Evolutionary conservation across 1,284 basidiomycete species (phyloP).

Genomic region (Marasmius fiardii): DNA sequence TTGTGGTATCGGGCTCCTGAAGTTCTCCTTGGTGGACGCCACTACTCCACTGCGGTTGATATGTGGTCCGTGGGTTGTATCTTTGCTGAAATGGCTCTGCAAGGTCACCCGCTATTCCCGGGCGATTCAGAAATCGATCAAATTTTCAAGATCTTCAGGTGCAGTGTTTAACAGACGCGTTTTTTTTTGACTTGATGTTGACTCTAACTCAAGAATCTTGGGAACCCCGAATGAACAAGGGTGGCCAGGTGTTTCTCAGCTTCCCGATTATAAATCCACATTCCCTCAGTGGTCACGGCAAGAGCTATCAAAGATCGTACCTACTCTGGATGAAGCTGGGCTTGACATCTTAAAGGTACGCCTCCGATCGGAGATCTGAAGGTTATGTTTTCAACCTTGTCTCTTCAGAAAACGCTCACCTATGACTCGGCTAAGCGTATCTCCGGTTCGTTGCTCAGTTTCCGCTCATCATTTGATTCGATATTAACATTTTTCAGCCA

Average conservation of each 20-base stretch:
- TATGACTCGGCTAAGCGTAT: slow-evolving; percentile 96
- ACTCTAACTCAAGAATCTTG: slow-evolving; percentile 60
- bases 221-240: slow-evolving; percentile 92
- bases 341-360: slow-evolving; percentile 77
- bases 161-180: slow-evolving; percentile 18
- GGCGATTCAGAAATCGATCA: slow-evolving; percentile 99
- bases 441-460: slow-evolving; percentile 61
- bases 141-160: slow-evolving; percentile 99
- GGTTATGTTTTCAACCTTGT: neutral
- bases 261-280: slow-evolving; percentile 96
- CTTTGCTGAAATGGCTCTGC: slow-evolving; percentile 90
- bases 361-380: neutral
- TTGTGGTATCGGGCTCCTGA: slow-evolving; percentile 99
- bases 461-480: neutral
- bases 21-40: slow-evolving; percentile 91
- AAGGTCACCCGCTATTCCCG: slow-evolving; percentile 89
- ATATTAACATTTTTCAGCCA: slow-evolving; percentile 48
- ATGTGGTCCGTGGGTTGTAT: slow-evolving; percentile 99
- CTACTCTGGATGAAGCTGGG: slow-evolving; percentile 67
- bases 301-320: slow-evolving; percentile 66
- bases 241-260: slow-evolving; percentile 88
- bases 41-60: slow-evolving; percentile 96
- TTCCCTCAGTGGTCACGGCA: slow-evolving; percentile 92
- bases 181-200: neutral
- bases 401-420: slow-evolving; percentile 68